A percentile compares a stretch with the other conserved stretches of the same genome.
Conservation (phyloP, 306 rosid species). For the Prunus dulcis region DNA sequence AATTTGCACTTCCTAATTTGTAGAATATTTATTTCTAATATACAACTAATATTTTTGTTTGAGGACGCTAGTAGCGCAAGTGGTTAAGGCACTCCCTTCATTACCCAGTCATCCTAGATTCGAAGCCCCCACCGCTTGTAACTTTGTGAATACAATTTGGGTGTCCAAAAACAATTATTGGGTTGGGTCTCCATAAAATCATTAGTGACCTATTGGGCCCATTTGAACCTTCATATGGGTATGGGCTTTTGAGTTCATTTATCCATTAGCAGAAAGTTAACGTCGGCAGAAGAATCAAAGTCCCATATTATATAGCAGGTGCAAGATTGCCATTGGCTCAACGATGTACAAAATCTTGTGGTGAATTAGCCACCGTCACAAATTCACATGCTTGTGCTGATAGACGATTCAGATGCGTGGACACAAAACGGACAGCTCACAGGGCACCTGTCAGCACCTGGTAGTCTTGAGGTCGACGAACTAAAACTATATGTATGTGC, state of each 20-base stretch:
- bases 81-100: no score
- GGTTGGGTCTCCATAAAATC: not conserved
- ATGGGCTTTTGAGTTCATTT: not conserved
- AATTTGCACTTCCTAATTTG: not conserved
- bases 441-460: not conserved
- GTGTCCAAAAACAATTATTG: not conserved
- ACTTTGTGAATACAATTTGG: no score
- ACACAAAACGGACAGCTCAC: conserved; percentile 11
- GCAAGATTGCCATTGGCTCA: not conserved
- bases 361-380: not conserved
- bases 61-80: no score
- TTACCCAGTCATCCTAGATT: no score
- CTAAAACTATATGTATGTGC: not conserved
- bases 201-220: not conserved
- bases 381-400: no score
- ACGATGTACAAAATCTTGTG: not conserved
- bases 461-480: not conserved
- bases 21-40: no score
- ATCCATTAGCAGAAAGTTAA: not conserved
- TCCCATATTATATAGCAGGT: not conserved
- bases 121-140: no score
- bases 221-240: not conserved
- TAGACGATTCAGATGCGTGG: not conserved
- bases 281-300: not conserved
- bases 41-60: no score